Evolutionary conservation across 2,329 filamentous ascomycete species (phyloP), one percentile per base, ranked within the genome.

Genomic region (Grosmannia serpens): DNA sequence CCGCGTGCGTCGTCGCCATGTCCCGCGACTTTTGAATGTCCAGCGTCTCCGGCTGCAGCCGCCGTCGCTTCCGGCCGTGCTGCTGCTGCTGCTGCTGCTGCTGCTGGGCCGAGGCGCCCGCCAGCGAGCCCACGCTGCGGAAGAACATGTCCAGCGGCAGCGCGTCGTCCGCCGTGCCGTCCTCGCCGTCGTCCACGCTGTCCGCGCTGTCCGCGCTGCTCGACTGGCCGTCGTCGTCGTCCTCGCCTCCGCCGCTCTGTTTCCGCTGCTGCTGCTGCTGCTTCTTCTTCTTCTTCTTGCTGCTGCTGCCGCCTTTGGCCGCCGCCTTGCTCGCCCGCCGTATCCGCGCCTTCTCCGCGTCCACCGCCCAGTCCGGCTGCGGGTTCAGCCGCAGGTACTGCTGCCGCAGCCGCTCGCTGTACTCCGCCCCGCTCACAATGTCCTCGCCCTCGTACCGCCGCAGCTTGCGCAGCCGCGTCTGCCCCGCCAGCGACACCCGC

Each of bases 11-110:
- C 70, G 88, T 85, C 27, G 88, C 82, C 63, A 97, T 87, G 70
- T 96, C 91, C 70, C 91, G 88, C 62, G 89, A 84, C 66, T 90
- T 84, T 70, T 95, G 89, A 62, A 99, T 95, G 70, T 95, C 88
- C 64, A 99, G 79, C 52, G 90, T 86, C 72, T 96, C 92, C 49
- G 92, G 88, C 57, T 89, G 85, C 60, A 97, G 77, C 68, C 87
- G 90, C 66, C 84, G 81, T 68, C 81, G 81, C 70, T 83, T 88
- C 24, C 74, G 35, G 13, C 15, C 5, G 35, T 38, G 66, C 5
- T 73, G 53, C 29, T 55, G 26, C 49, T 57, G 56, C 50, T 47
- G 35, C 31, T 33, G 31, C 6, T 6, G 6, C 31, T 33, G 31
- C 31, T 33, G 41, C 41, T n/a, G 17, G 20, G 41, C 17, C 17